Evolutionary conservation across 805 yeast genomes (phyloP).

Genomic region (Myxozyma kluyveri): DNA sequence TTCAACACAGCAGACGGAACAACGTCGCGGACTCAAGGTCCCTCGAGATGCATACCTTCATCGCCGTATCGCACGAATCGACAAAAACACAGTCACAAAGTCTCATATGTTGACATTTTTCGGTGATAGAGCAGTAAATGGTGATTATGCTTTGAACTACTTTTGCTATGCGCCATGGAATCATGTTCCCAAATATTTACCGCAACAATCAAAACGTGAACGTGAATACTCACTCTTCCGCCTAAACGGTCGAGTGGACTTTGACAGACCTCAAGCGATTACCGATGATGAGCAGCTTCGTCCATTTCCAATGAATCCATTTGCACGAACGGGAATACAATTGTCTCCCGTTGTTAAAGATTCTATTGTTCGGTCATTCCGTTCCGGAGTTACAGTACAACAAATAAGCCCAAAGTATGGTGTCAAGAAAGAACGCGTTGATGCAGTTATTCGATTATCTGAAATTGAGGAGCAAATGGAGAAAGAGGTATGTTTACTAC

Average conservation of each 20-base stretch:
- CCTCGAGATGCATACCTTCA: constrained; percentile 10
- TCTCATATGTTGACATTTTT: constrained; percentile 27
- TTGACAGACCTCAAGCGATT: neutral
- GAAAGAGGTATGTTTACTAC: constrained; percentile 58
- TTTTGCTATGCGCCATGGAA: constrained; percentile 27
- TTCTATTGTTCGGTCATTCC: constrained; percentile 57
- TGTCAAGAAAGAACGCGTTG: constrained; percentile 78
- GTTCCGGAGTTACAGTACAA: constrained; percentile 57
- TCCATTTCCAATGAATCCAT: constrained; percentile 79
- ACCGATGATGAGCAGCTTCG: constrained; percentile 36
- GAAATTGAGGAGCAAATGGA: constrained; percentile 63
- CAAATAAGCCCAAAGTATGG: constrained; percentile 76
- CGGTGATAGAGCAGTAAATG: constrained; percentile 28
- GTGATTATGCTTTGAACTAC: constrained; percentile 19
- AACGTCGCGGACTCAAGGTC: neutral
- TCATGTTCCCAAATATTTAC: constrained; percentile 30
- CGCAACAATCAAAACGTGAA: neutral
- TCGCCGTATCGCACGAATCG: neutral
- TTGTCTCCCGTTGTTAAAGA: constrained; percentile 59
- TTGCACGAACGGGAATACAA: constrained; percentile 63
- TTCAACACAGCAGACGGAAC: no score
- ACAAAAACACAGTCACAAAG: constrained; percentile 13
- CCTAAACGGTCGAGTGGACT: neutral
- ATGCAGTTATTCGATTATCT: constrained; percentile 74
- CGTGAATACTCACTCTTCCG: neutral